Evolutionary conservation across 495 filamentous ascomycete species (phyloP).

Genomic region (Aspergillus taichungensis): DNA sequence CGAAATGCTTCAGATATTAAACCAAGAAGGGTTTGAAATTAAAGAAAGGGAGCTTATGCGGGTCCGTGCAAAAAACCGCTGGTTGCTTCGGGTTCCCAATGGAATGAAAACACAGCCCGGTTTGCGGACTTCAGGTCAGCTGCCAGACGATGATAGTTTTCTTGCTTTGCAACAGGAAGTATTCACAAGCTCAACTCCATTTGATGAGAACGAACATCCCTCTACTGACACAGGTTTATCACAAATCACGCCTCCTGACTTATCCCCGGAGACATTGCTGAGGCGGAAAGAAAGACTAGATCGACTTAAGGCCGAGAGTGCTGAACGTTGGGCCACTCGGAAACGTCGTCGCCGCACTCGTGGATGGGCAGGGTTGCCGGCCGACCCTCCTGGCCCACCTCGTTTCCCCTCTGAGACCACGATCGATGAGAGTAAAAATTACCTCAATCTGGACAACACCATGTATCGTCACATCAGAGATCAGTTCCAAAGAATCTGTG

Average conservation of each 20-base stretch:
- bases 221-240: slow-evolving; percentile 12
- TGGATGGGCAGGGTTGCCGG: slow-evolving; percentile 61
- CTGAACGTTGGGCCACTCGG: slow-evolving; percentile 51
- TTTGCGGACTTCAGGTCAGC: slow-evolving; percentile 11
- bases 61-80: slow-evolving; percentile 55
- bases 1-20: slow-evolving; percentile 64
- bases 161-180: slow-evolving; percentile 35
- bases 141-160: slow-evolving; percentile 32
- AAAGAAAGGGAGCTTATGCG: slow-evolving; percentile 59
- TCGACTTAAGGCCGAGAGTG: slow-evolving; percentile 52
- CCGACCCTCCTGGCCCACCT: slow-evolving; percentile 65
- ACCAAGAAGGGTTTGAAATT: slow-evolving; percentile 62
- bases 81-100: slow-evolving; percentile 52
- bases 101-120: slow-evolving; percentile 39
- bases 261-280: slow-evolving; percentile 44
- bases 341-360: slow-evolving; percentile 67
- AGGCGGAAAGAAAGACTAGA: slow-evolving; percentile 49
- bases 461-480: slow-evolving; percentile 55
- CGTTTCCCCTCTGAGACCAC: slow-evolving; percentile 77
- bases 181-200: slow-evolving; percentile 24
- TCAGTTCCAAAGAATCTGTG: slow-evolving; percentile 62
- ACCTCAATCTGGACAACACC: slow-evolving; percentile 52
- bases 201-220: slow-evolving; percentile 17
- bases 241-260: slow-evolving; percentile 22
- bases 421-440: slow-evolving; percentile 66